Evolutionary conservation across 2,329 filamentous ascomycete species (phyloP).

Genomic region (Colletotrichum noveboracense): DNA sequence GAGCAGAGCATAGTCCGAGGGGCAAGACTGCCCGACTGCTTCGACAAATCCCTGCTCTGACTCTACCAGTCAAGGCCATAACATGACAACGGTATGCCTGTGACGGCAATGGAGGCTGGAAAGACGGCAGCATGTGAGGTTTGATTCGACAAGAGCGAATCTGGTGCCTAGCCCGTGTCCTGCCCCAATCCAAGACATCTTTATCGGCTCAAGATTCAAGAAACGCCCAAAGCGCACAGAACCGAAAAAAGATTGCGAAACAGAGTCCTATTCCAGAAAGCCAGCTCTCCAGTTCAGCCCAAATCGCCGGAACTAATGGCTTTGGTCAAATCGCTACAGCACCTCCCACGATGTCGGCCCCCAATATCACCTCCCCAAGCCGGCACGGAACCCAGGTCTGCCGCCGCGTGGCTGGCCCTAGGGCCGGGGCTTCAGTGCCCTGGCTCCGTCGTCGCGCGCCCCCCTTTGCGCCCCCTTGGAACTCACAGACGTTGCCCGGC

Average conservation of each 20-base stretch:
- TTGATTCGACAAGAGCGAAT: background rate
- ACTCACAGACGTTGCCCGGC: background rate
- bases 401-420: constrained; percentile 2
- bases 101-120: background rate
- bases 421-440: background rate
- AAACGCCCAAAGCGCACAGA: background rate
- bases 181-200: background rate
- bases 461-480: background rate
- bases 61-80: background rate
- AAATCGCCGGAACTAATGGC: background rate
- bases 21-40: background rate
- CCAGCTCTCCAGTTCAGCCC: background rate
- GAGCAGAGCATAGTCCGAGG: background rate
- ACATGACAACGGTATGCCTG: background rate
- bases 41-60: background rate
- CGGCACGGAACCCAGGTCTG: background rate
- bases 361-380: background rate
- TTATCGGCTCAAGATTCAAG: background rate
- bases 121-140: background rate
- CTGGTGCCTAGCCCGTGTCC: background rate
- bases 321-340: background rate
- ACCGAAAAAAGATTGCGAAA: background rate
- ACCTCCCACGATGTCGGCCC: background rate
- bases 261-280: background rate
- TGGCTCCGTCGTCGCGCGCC: background rate